A percentile compares a stretch with the other conserved stretches of the same genome.
phyloP scores from a whole-genome alignment of 2,329 filamentous ascomycete species.

The Trichoderma sp. region DNA sequence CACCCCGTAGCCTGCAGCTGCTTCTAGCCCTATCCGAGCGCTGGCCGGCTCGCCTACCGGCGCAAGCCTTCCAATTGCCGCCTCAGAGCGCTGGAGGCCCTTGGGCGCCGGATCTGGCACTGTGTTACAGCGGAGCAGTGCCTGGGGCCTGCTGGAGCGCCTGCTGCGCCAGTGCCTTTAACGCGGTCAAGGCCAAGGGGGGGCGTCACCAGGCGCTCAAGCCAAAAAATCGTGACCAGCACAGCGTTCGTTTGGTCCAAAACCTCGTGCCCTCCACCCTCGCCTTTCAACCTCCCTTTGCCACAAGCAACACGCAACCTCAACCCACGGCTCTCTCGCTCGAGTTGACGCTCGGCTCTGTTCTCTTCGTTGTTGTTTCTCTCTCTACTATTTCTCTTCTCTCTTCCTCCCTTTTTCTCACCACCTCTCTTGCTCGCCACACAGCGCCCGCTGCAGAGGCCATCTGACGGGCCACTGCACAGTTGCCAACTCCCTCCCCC shows the following conservation, averaged over 20 bases:
- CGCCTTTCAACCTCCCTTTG: conserved; percentile 32
- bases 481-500: conserved; percentile 30
- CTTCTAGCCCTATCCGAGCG: conserved; percentile 21
- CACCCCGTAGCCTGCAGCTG: neutral
- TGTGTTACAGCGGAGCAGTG: conserved; percentile 20
- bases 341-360: conserved; percentile 36
- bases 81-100: conserved; percentile 2
- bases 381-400: conserved; percentile 33
- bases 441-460: conserved; percentile 40
- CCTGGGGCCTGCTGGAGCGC: neutral
- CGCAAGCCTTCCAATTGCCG: conserved; percentile 2
- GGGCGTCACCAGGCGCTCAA: conserved; percentile 40
- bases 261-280: conserved; percentile 43
- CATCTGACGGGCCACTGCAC: conserved; percentile 42
- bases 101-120: conserved; percentile 19
- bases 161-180: conserved; percentile 16
- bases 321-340: conserved; percentile 34
- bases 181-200: conserved; percentile 30
- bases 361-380: conserved; percentile 37
- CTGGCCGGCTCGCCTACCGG: neutral
- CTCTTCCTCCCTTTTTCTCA: conserved; percentile 36
- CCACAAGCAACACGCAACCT: conserved; percentile 31
- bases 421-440: conserved; percentile 33
- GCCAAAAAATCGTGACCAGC: conserved; percentile 45
- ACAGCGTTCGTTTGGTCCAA: conserved; percentile 38